Evolutionary conservation across 2,329 filamentous ascomycete species (phyloP).

Genomic region (Samsoniella hepiali): DNA sequence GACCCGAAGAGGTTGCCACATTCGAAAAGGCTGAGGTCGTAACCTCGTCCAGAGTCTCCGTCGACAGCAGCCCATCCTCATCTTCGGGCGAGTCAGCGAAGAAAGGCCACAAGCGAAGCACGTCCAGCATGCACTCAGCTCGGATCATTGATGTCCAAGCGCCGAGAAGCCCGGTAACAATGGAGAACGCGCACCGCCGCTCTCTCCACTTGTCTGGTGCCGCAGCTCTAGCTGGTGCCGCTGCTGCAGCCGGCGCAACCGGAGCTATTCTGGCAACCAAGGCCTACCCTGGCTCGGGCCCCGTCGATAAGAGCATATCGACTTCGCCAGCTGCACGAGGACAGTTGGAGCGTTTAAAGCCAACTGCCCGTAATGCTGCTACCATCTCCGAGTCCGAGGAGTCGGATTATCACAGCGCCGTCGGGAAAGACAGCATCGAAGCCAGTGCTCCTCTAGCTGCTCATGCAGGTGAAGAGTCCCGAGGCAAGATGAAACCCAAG

Average conservation of each 20-base stretch:
- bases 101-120: conserved; percentile 35
- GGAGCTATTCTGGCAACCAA: neutral
- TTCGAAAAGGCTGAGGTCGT: conserved; percentile 58
- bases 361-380: conserved; percentile 22
- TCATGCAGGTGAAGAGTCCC: neutral
- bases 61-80: conserved; percentile 50
- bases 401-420: conserved; percentile 22
- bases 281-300: conserved; percentile 38
- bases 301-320: conserved; percentile 32
- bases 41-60: conserved; percentile 54
- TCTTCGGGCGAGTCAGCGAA: conserved; percentile 46
- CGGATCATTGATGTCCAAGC: conserved; percentile 56
- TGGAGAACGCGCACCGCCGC: conserved; percentile 42
- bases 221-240: conserved; percentile 33
- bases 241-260: conserved; percentile 16
- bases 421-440: conserved; percentile 10
- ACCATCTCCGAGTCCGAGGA: conserved; percentile 44
- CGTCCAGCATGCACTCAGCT: conserved; percentile 52
- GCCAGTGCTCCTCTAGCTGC: neutral
- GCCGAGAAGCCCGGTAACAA: conserved; percentile 47
- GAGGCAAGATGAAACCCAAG: neutral
- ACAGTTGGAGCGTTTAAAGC: neutral
- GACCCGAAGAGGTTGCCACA: conserved; percentile 42
- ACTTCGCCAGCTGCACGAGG: conserved; percentile 22
- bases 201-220: conserved; percentile 40